Conservation (phyloP, 768 basidiomycete genomes). For the Boletus reticulatus region DNA sequence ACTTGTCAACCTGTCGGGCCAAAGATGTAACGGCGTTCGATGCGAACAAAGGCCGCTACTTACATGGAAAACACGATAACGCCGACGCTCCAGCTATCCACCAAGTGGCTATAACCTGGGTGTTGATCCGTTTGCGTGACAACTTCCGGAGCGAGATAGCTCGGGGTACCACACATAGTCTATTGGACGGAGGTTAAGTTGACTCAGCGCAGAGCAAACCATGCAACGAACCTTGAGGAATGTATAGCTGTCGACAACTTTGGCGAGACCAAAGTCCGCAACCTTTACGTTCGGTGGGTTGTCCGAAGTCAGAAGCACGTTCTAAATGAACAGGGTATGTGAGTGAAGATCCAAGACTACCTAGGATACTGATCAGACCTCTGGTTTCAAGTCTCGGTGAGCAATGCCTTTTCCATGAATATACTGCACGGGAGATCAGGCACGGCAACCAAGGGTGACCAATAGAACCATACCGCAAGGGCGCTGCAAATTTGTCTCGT, state of each 20-base stretch:
- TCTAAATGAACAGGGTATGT: slow-evolving; percentile 39
- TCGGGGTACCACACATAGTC: slow-evolving; percentile 97
- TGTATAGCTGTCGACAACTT: slow-evolving; percentile 78
- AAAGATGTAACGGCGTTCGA: not conserved
- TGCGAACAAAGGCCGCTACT: slow-evolving; percentile 20
- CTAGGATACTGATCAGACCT: slow-evolving; percentile 38
- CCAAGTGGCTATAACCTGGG: slow-evolving; percentile 80
- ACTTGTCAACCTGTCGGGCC: slow-evolving; percentile 64
- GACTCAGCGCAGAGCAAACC: not conserved
- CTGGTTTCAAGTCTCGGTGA: slow-evolving; percentile 94
- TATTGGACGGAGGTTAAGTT: slow-evolving; percentile 25
- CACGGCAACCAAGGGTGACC: not conserved
- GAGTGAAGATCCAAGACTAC: slow-evolving; percentile 2
- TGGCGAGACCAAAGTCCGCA: slow-evolving; percentile 95
- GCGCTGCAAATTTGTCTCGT: slow-evolving; percentile 85
- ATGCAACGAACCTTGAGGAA: slow-evolving; percentile 60
- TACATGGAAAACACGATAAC: slow-evolving; percentile 94
- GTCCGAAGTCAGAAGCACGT: slow-evolving; percentile 76
- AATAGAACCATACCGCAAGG: slow-evolving; percentile 50
- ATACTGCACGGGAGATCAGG: slow-evolving; percentile 39
- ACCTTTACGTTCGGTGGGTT: slow-evolving; percentile 77
- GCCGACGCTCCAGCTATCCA: slow-evolving; percentile 96
- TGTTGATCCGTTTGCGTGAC: slow-evolving; percentile 53
- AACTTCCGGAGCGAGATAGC: slow-evolving; percentile 92
- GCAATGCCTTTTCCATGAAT: slow-evolving; percentile 76